Conservation (phyloP, 495 filamentous ascomycete genomes). For the Tirmania nivea region DNA sequence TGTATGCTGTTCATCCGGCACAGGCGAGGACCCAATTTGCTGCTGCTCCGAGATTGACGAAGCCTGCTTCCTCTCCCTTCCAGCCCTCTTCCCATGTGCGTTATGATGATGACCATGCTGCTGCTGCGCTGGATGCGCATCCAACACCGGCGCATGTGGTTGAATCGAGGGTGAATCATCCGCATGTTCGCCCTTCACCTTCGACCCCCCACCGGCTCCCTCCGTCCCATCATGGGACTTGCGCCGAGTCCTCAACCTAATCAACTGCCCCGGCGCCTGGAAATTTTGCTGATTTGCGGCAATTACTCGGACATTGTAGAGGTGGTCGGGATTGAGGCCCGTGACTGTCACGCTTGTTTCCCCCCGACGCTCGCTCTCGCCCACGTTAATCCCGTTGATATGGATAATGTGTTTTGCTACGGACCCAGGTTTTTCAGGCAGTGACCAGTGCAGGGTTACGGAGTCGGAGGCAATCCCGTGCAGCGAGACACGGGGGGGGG, state of each 20-base stretch:
- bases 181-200: slow-evolving; percentile 17
- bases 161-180: slow-evolving; percentile 15
- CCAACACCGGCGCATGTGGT: slow-evolving; percentile 2
- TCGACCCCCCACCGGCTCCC: slow-evolving; percentile 2
- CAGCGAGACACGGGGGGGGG: slow-evolving; percentile 74
- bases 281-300: slow-evolving; percentile 77
- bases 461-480: slow-evolving; percentile 71
- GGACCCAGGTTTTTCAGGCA: slow-evolving; percentile 51
- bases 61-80: slow-evolving; percentile 31
- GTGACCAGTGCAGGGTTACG: slow-evolving; percentile 79
- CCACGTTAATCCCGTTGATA: slow-evolving; percentile 81
- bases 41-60: slow-evolving; percentile 24
- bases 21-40: slow-evolving; percentile 9
- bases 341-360: slow-evolving; percentile 81
- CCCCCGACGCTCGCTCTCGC: slow-evolving; percentile 53
- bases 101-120: slow-evolving; percentile 29
- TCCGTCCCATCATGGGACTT: slow-evolving; percentile 4
- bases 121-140: neutral
- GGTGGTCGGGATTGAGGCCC: slow-evolving; percentile 61
- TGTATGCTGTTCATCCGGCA: slow-evolving; percentile 23
- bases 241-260: slow-evolving; percentile 43
- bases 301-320: slow-evolving; percentile 80
- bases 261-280: slow-evolving; percentile 63
- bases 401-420: slow-evolving; percentile 76
- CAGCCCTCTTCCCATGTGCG: slow-evolving; percentile 23